These are phyloP conservation scores for Lodderomyces parapsilosis DNA, from an alignment of 1,139 yeast genomes.

Conservation along the genomic window DNA sequence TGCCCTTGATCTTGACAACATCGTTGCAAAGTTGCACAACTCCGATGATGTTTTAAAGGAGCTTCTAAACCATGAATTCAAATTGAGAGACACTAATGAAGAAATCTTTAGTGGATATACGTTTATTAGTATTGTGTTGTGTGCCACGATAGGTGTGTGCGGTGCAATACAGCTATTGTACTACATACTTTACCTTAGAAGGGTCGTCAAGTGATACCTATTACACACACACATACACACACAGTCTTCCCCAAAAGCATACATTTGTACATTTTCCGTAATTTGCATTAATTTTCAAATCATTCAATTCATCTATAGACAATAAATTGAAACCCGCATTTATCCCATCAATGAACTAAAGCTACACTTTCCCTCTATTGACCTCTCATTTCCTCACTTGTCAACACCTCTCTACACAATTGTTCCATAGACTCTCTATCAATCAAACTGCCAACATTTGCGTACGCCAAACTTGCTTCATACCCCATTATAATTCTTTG, in stretches of 20 bases:
- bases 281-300: not conserved
- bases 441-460: constrained; percentile 69
- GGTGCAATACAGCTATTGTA: constrained; percentile 33
- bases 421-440: constrained; percentile 73
- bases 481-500: constrained; percentile 76
- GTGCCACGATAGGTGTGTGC: constrained; percentile 26
- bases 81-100: constrained; percentile 42
- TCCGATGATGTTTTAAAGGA: constrained; percentile 27
- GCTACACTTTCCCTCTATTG: not conserved
- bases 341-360: not conserved
- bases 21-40: constrained; percentile 28
- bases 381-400: constrained; percentile 76
- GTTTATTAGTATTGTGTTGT: constrained; percentile 23
- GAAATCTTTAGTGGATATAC: constrained; percentile 37
- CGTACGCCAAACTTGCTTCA: constrained; percentile 83
- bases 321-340: not conserved
- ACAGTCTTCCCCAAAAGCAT: constrained; percentile 27
- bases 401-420: constrained; percentile 74
- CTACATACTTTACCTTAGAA: constrained; percentile 28
- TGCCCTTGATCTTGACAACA: constrained; percentile 31
- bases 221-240: no score
- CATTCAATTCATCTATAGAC: constrained; percentile 1
- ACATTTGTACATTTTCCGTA: constrained; percentile 42
- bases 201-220: constrained; percentile 15
- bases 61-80: constrained; percentile 34